These are phyloP conservation scores for Millerago galiae DNA, from an alignment of 805 yeast genomes.

Conservation along the genomic window DNA sequence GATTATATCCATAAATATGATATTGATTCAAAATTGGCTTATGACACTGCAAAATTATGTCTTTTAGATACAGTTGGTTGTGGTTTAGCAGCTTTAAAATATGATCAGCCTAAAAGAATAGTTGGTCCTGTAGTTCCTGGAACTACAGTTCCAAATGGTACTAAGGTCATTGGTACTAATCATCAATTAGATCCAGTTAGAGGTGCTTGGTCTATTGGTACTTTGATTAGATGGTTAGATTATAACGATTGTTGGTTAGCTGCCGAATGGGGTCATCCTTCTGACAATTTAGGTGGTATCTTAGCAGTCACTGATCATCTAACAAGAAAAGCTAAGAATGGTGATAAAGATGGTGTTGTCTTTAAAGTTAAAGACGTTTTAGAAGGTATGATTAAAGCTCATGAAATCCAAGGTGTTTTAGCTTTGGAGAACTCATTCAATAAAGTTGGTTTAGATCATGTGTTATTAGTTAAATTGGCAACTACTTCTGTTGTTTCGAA, in stretches of 20 bases:
- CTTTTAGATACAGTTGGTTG: constrained; percentile 54
- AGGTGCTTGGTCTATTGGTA: constrained; percentile 53
- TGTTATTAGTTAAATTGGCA: constrained; percentile 51
- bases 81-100: constrained; percentile 52
- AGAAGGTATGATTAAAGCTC: constrained; percentile 56
- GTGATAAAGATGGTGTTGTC: constrained; percentile 34
- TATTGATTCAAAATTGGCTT: constrained; percentile 39
- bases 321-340: constrained; percentile 38
- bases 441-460: constrained; percentile 55
- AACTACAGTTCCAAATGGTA: constrained; percentile 46
- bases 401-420: constrained; percentile 54
- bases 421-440: constrained; percentile 58
- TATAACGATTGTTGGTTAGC: constrained; percentile 63
- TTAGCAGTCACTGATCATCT: constrained; percentile 52
- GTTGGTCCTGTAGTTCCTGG: constrained; percentile 56
- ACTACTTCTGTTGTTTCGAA: constrained; percentile 54
- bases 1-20: constrained; percentile 41
- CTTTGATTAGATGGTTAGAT: constrained; percentile 54
- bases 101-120: constrained; percentile 40
- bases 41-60: constrained; percentile 49
- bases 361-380: constrained; percentile 45
- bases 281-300: constrained; percentile 55
- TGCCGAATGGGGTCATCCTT: constrained; percentile 68
- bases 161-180: constrained; percentile 48
- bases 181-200: constrained; percentile 48